Base-by-base conservation (phyloP, 2,329 filamentous ascomycete genomes). In the Monosporascus cannonballus region DNA sequence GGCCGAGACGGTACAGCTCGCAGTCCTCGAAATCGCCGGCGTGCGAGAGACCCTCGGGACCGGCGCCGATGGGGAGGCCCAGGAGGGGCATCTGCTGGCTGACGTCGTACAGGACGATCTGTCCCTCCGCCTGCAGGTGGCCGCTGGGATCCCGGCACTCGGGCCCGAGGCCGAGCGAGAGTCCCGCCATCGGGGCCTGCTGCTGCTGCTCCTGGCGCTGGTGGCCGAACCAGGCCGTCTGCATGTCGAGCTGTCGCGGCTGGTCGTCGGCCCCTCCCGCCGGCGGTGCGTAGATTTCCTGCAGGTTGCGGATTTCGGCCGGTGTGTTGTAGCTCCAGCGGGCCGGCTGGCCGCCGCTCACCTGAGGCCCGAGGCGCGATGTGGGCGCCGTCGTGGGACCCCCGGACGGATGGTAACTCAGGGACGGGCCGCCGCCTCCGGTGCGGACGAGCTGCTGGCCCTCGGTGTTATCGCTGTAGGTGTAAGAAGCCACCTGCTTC, bases 1-100 rank as follows among this genome's bases (percentile, higher is more conserved):
- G 46, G 6, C 8, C 6, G 49, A 41, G 34, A 24, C 53, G 54
- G 37, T 50, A 55, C 9, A 62, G 51, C 36, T 56, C 52, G 54
- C 70, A 72, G 1, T 59, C 39, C 30, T 59, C 51, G 55, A 69
- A 73, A 2, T 54, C 30, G 2, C 66, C 64, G 53, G 67, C 61
- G 56, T 73, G 69, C 0, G 61, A 57, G 14, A 64, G 57, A 17
- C 69, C 70, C 57, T 75, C 73, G 7, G 73, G 72, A 0, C 73
- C 73, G 20, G 72, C 72, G 24, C 72, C 73, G 18, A 75, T 59
- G 20, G 73, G 73, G 1, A 73, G 63, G 2, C 71, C 72, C 6
- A 65, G 67, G 25, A 72, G 56, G 0, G 68, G 63, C 11, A 54
- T 45, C 5, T 54, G 17, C n/a, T 42, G 39, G 39, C 25, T n/a